phyloP scores from a whole-genome alignment of 75 land plant species.

The Adiantum capillusveneris region DNA sequence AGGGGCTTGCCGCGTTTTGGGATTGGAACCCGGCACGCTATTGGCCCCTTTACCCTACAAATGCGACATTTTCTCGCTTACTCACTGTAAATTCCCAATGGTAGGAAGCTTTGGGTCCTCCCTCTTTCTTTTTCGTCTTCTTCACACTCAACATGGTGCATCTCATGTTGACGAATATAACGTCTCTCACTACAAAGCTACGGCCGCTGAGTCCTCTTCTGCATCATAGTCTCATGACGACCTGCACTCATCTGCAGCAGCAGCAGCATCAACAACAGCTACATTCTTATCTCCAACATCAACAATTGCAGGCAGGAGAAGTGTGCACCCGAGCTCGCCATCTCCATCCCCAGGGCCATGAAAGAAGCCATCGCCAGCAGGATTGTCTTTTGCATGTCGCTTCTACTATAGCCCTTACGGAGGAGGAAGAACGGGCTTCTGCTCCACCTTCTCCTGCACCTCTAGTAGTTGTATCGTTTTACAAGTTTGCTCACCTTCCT shows the following conservation, averaged over 20 bases:
- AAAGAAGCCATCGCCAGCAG: not conserved
- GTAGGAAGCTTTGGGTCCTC: too few species aligned
- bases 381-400: not conserved
- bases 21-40: too few species aligned
- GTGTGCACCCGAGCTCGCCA: not conserved
- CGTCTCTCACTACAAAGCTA: too few species aligned
- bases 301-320: not conserved
- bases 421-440: not conserved
- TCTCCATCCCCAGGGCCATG: not conserved
- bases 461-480: slow-evolving; percentile 85
- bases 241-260: not conserved
- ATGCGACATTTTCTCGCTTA: too few species aligned
- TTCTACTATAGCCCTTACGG: not conserved
- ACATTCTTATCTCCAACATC: not conserved
- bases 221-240: too few species aligned
- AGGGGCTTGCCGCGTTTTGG: too few species aligned
- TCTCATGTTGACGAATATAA: too few species aligned
- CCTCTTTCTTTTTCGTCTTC: too few species aligned
- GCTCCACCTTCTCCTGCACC: not conserved
- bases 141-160: too few species aligned
- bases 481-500: slow-evolving; percentile 91
- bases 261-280: not conserved
- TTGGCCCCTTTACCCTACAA: too few species aligned
- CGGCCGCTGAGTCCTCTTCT: too few species aligned
- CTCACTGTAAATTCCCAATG: too few species aligned